phyloP scores from a whole-genome alignment of 257 asterid genomes.

The Capsicum chinense region DNA sequence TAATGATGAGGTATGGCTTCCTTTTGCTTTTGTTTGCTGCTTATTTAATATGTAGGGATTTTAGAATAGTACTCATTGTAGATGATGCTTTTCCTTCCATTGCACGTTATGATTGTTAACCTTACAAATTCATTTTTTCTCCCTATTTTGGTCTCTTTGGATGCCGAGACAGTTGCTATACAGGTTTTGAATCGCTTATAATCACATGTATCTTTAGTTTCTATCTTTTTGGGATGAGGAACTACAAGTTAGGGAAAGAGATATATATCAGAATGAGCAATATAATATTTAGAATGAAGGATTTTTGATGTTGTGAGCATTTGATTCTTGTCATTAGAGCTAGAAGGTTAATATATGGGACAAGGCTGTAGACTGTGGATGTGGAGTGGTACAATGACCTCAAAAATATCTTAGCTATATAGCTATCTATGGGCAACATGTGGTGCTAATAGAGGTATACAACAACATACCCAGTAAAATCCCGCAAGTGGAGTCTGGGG shows the following conservation, averaged over 20 bases:
- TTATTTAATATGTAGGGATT: not conserved
- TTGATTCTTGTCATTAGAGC: not conserved
- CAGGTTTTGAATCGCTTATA: conserved; percentile 14
- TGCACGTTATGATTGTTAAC: not conserved
- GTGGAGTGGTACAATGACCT: not conserved
- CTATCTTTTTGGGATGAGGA: not conserved
- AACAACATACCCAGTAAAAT: too few species aligned
- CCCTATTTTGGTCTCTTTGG: not conserved
- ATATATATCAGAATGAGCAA: not conserved
- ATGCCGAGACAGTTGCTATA: not conserved
- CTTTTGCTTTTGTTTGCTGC: not conserved
- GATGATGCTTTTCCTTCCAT: not conserved
- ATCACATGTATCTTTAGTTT: not conserved
- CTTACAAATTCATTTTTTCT: not conserved
- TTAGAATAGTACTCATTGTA: conserved; percentile 6
- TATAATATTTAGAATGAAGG: not conserved
- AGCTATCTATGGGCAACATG: too few species aligned
- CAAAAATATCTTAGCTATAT: too few species aligned
- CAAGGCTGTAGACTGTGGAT: conserved; percentile 11
- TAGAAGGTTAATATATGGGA: not conserved
- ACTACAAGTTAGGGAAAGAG: not conserved
- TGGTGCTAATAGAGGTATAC: too few species aligned
- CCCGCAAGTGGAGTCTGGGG: too few species aligned
- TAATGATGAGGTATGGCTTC: conserved; percentile 70
- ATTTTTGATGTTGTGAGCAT: not conserved